phyloP scores from a whole-genome alignment of 176 grass and related monocot species.

The Oryza punctata region DNA sequence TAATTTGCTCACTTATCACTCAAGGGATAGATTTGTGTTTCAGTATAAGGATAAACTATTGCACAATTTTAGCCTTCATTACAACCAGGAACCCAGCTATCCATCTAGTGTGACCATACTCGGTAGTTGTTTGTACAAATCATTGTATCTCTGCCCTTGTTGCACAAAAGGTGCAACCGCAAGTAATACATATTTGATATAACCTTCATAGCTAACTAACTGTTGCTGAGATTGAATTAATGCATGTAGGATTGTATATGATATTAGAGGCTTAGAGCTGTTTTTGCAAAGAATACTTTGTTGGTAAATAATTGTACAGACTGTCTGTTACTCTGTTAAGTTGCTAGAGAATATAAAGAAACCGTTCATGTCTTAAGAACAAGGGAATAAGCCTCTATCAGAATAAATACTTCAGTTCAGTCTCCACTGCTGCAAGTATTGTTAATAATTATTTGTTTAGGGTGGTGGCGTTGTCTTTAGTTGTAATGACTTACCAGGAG shows the following conservation, averaged over 20 bases:
- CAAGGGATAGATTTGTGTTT: not conserved
- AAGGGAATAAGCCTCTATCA: conserved; percentile 6
- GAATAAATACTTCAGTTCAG: not conserved
- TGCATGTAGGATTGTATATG: not conserved
- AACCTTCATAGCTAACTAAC: conserved; percentile 9
- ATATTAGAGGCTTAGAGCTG: not conserved
- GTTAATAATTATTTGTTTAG: not conserved
- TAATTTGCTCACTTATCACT: conserved; percentile 1
- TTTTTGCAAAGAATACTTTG: not conserved
- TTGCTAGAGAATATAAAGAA: conserved; percentile 24
- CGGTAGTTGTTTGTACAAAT: not conserved
- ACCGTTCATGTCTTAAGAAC: conserved; percentile 8
- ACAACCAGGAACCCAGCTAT: not conserved
- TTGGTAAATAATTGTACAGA: not conserved
- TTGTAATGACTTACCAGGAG: conserved; percentile 12
- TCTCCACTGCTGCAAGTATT: not conserved
- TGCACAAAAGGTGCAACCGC: not conserved
- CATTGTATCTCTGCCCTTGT: not conserved
- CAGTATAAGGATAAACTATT: conserved; percentile 8
- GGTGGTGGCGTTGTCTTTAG: not conserved
- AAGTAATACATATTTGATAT: conserved; percentile 7
- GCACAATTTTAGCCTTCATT: conserved; percentile 16
- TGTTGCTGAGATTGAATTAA: conserved; percentile 1
- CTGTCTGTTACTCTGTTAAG: not conserved
- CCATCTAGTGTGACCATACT: conserved; percentile 5